Evolutionary conservation across 345 rosid species (phyloP).

Genomic region (Excoecaria cochinchinensis): DNA sequence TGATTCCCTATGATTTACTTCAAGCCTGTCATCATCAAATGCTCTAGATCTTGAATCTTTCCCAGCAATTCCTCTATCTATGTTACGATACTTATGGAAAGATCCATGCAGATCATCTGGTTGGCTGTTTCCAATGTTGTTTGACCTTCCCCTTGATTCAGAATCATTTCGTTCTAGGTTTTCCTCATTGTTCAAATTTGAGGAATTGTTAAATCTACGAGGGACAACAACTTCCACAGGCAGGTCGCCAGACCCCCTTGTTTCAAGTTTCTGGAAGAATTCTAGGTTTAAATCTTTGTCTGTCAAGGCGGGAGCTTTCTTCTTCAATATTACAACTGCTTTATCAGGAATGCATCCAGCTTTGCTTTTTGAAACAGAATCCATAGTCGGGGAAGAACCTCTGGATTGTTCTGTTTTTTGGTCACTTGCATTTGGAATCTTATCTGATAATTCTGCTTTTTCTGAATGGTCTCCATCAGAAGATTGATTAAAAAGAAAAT

Average conservation of each 20-base stretch:
- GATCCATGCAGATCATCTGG: conserved; percentile 43
- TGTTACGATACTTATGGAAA: conserved; percentile 33
- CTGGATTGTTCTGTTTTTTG: conserved; percentile 41
- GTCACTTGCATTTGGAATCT: conserved; percentile 42
- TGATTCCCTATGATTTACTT: conserved; percentile 52
- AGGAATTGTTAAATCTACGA: conserved; percentile 56
- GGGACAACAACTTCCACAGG: conserved; percentile 95
- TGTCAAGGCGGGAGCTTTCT: conserved; percentile 73
- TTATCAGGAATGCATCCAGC: conserved; percentile 67
- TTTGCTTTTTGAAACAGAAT: conserved; percentile 59
- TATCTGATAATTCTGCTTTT: conserved; percentile 39
- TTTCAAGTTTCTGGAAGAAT: conserved; percentile 90
- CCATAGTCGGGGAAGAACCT: conserved; percentile 43
- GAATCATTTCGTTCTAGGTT: conserved; percentile 49
- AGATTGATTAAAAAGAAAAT: conserved; percentile 15
- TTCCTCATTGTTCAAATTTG: conserved; percentile 58
- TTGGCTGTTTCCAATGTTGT: conserved; percentile 41
- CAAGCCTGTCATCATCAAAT: conserved; percentile 52
- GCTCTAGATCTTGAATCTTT: conserved; percentile 57
- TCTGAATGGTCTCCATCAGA: conserved; percentile 41
- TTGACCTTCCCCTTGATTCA: conserved; percentile 49
- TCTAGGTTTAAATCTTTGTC: conserved; percentile 91
- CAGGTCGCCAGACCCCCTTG: conserved; percentile 70
- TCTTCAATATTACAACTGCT: conserved; percentile 84
- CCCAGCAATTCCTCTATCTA: conserved; percentile 44